Base-by-base conservation (phyloP, 2,329 filamentous ascomycete genomes). In the Pestalotiopsis sp. region DNA sequence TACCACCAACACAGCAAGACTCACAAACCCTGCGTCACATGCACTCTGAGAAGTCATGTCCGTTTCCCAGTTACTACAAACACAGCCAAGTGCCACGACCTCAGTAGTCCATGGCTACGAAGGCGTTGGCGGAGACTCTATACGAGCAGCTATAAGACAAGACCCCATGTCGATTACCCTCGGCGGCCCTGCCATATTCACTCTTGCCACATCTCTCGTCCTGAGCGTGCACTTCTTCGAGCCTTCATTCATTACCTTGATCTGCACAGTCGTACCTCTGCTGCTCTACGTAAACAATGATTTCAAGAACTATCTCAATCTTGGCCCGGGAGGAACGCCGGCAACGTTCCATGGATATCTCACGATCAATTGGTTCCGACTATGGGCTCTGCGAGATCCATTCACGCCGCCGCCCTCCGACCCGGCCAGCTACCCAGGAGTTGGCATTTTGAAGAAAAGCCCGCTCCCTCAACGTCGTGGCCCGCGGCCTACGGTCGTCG, bases 291-390 rank as follows among this genome's bases (percentile, higher is more conserved):
- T 92, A 73, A 88, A 89, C 75, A 88, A 89, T 75, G 92, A 95
- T 82, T 96, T 94, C 79, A 81, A 84, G 65, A 91, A 90, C 76
- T 96, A 94, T 79, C 82, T 95, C 70, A 87, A 87, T 52, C 88
- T 97, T 22, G 93, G 93, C 0, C 93, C 92, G 0, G 93, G 93
- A 26, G 93, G 93, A 68, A 95, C 92, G 0, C 92, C 93, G 0
- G 86, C 90, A 2, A 96, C 91, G 0, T 86, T 92, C 56, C 71
- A 80, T 4, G 93, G 93, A 71, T 97, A 95, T 78, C 80, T 93
- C 30, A 87, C 88, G 66, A 89, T 96, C 78, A 91, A 90, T 70
- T 88, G 89, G 78, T 86, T 95, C 62, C 88, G 91, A 11, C 80
- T 94, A 60, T 90, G 94, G 82, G 86, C 88, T 44, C 84, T 96